phyloP scores from a whole-genome alignment of 768 basidiomycete species.

The Candolleomyces aberdarensis region DNA sequence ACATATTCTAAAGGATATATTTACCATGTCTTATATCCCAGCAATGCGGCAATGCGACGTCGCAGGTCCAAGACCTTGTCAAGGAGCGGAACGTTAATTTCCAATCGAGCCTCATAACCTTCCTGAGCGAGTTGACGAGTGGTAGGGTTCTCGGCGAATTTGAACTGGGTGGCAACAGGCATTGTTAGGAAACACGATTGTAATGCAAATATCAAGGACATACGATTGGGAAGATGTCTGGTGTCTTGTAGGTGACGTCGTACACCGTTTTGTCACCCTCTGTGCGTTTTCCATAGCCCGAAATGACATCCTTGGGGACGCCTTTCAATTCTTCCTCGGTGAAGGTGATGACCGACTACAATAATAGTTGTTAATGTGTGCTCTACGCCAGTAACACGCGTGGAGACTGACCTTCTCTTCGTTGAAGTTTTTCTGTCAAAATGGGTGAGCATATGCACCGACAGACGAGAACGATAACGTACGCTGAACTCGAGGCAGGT shows the following conservation, averaged over 20 bases:
- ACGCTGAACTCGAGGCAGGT: conserved; percentile 78
- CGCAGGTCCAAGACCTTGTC: conserved; percentile 67
- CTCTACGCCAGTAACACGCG: no score
- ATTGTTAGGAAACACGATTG: not conserved
- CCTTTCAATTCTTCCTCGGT: conserved; percentile 75
- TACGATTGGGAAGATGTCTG: conserved; percentile 78
- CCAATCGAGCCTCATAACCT: conserved; percentile 65
- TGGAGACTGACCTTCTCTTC: conserved; percentile 65
- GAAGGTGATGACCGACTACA: conserved; percentile 59
- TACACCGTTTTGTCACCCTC: conserved; percentile 58
- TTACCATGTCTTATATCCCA: conserved; percentile 73
- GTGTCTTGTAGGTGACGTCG: conserved; percentile 78
- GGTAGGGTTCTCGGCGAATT: conserved; percentile 68
- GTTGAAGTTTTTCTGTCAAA: conserved; percentile 76
- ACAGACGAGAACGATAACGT: conserved; percentile 20
- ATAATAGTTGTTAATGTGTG: not conserved
- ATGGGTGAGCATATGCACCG: not conserved
- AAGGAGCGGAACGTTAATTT: conserved; percentile 68
- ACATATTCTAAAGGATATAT: not conserved
- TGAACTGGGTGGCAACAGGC: conserved; percentile 47
- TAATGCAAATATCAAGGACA: conserved; percentile 15
- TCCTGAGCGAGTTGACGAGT: conserved; percentile 67
- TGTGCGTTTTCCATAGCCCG: conserved; percentile 68
- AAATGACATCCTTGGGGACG: conserved; percentile 74
- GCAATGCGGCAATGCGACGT: conserved; percentile 60